These are phyloP conservation scores for Ilex asprella DNA, from an alignment of 257 asterid genomes.

Conservation along the genomic window DNA sequence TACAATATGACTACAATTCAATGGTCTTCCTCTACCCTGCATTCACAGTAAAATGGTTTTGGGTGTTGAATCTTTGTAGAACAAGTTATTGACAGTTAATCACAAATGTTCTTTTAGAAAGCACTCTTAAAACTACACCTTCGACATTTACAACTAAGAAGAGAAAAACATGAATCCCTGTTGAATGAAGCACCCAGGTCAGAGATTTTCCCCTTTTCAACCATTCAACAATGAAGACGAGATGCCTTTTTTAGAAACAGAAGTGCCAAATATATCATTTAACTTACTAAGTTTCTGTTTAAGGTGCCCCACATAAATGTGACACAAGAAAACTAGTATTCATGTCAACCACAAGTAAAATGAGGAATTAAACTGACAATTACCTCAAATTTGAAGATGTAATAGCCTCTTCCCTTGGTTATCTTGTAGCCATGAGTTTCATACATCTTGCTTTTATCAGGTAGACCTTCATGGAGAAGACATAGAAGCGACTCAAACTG, in stretches of 20 bases:
- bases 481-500: constrained; percentile 94
- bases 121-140: neutral
- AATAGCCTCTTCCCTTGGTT: constrained; percentile 91
- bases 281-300: no score
- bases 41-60: no score
- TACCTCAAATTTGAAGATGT: constrained; percentile 85
- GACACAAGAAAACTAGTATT: neutral
- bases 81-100: neutral
- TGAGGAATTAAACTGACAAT: neutral
- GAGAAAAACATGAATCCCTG: neutral
- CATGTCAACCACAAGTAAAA: neutral
- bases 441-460: constrained; percentile 77
- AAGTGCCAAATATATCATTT: no score
- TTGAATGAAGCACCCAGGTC: neutral
- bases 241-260: no score
- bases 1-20: neutral
- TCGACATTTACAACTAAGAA: neutral
- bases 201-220: neutral
- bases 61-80: no score
- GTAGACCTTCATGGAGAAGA: constrained; percentile 66
- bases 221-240: no score
- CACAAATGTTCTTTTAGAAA: neutral
- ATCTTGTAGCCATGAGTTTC: constrained; percentile 82
- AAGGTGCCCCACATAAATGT: neutral
- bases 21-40: neutral